Evolutionary conservation across 2,329 filamentous ascomycete genomes (phyloP).

Genomic region (Nothophoma quercina): DNA sequence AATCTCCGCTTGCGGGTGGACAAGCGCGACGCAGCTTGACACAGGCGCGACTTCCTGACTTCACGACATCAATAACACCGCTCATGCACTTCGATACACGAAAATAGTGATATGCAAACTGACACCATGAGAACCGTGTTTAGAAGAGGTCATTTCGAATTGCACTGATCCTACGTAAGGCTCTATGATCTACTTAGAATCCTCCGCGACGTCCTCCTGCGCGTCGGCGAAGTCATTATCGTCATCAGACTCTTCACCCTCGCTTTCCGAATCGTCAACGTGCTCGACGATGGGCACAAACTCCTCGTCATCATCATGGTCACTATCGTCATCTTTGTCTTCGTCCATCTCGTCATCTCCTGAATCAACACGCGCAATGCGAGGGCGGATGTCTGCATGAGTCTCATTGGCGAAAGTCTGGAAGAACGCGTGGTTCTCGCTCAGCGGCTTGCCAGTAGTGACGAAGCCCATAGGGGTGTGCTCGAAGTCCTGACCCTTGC

Average conservation of each 20-base stretch:
- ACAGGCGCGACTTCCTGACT: too few species aligned
- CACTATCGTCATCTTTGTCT: conserved; percentile 13
- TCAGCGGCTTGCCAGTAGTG: conserved; percentile 60
- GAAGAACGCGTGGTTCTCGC: conserved; percentile 63
- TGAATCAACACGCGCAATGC: conserved; percentile 18
- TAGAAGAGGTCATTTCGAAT: neutral
- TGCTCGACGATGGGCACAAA: conserved; percentile 21
- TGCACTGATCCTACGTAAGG: neutral
- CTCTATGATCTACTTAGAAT: neutral
- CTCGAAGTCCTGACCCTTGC: conserved; percentile 64
- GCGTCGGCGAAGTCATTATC: conserved; percentile 16
- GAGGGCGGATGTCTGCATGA: conserved; percentile 19
- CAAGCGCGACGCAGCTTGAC: too few species aligned
- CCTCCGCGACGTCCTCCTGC: neutral
- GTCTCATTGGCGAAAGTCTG: neutral
- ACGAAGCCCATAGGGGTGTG: conserved; percentile 68
- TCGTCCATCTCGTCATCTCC: conserved; percentile 12
- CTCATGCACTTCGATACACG: neutral
- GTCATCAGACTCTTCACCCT: conserved; percentile 18
- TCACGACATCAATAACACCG: neutral
- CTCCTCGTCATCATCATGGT: conserved; percentile 25
- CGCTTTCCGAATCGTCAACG: conserved; percentile 25
- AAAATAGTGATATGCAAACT: neutral
- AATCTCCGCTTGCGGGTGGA: neutral
- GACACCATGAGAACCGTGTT: too few species aligned